phyloP scores from a whole-genome alignment of 768 basidiomycete genomes.

The Auricularia cornea region DNA sequence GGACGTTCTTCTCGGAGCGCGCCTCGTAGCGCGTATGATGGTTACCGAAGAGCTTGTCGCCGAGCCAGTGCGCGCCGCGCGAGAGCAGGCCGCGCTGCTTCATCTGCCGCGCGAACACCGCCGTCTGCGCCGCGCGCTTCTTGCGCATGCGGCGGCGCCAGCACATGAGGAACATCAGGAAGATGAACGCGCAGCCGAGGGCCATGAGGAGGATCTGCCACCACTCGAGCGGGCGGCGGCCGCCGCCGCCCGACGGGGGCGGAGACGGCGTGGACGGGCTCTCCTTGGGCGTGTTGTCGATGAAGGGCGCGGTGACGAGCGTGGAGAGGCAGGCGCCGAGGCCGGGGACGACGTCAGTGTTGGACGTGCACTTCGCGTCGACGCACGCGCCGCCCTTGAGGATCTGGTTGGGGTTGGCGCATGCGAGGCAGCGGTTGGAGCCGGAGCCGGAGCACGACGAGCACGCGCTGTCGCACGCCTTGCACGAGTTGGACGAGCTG shows the following conservation, averaged over 20 bases:
- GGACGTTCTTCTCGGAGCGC: constrained; percentile 24
- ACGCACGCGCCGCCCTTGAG: constrained; percentile 60
- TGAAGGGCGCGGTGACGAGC: constrained; percentile 39
- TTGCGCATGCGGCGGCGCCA: constrained; percentile 67
- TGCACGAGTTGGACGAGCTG: constrained; percentile 50
- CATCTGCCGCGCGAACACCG: constrained; percentile 45
- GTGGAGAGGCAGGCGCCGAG: constrained; percentile 77
- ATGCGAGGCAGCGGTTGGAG: constrained; percentile 61
- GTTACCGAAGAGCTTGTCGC: constrained; percentile 48
- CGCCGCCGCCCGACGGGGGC: constrained; percentile 48
- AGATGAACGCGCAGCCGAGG: constrained; percentile 72
- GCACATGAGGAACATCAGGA: constrained; percentile 53
- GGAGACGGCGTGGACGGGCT: constrained; percentile 30
- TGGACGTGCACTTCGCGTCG: constrained; percentile 49
- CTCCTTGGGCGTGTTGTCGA: constrained; percentile 24
- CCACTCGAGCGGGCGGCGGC: constrained; percentile 50
- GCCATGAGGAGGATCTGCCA: constrained; percentile 84
- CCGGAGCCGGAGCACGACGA: constrained; percentile 70
- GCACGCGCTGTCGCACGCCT: constrained; percentile 67
- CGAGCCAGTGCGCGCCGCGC: constrained; percentile 30
- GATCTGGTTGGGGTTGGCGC: constrained; percentile 54
- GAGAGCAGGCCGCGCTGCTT: constrained; percentile 47
- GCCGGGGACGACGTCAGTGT: constrained; percentile 50
- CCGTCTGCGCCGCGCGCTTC: constrained; percentile 58
- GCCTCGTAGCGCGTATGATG: constrained; percentile 16